Evolutionary conservation across 805 yeast species (phyloP).

Genomic region (Hanseniaspora clermontiae): DNA sequence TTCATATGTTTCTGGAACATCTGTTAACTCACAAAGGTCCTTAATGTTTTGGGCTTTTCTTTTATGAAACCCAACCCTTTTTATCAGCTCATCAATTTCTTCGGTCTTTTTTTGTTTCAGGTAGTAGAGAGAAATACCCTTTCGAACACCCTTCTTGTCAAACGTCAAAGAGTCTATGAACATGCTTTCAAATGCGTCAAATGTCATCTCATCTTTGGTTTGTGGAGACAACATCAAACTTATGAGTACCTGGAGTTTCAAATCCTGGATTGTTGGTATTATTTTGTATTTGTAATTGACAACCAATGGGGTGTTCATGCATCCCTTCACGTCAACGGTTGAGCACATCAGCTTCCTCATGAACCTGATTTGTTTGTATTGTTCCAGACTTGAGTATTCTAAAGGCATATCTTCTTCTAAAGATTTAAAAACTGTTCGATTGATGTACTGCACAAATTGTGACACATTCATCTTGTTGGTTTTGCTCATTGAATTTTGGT

Average conservation of each 20-base stretch:
- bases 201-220: constrained; percentile 10
- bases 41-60: constrained; percentile 6
- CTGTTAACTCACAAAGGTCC: neutral
- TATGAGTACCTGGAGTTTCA: constrained; percentile 1
- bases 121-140: neutral
- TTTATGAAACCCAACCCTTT: constrained; percentile 9
- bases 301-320: constrained; percentile 1
- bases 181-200: constrained; percentile 3
- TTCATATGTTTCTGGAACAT: neutral
- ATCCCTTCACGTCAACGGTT: constrained; percentile 7
- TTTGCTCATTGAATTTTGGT: neutral
- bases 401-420: neutral
- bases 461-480: neutral
- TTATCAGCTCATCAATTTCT: neutral
- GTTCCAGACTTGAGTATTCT: neutral
- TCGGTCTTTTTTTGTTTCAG: neutral
- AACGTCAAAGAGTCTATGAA: neutral
- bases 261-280: neutral
- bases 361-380: constrained; percentile 7
- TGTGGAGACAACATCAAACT: constrained; percentile 8
- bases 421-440: neutral
- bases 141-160: neutral
- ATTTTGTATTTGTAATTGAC: constrained; percentile 3
- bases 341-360: neutral
- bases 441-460: neutral